Evolutionary conservation across 805 yeast genomes (phyloP), one percentile per base, ranked within the genome.

Genomic region (Wickerhamomyces chambardii): DNA sequence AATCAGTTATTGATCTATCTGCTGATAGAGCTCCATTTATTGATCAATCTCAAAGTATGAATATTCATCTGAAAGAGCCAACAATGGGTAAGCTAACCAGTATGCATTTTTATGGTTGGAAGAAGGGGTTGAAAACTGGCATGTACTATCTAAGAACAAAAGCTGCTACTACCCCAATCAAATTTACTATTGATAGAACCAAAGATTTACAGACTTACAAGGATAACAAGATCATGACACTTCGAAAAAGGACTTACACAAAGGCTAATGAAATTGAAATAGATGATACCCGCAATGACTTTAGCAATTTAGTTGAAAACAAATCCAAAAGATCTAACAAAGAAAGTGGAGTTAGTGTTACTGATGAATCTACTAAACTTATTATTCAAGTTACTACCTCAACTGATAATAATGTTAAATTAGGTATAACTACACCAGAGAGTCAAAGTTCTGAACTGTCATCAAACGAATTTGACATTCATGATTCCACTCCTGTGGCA

Each of bases 71-170:
- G 59, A 76, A 73, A 56, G 79, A 78, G 41, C 97, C 97, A 40
- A 87, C 97, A 3, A 84, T 86, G 90, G 95, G 95, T 51, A 92
- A 92, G 61, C 72, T 92, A 55, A 92, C 97, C 6, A 78, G 92
- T 45, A 92, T 92, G 97, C 98, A 92, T 61, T 92, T 92, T 70
- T 90, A 92, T 56, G 97, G 96, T 32, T 92, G 98, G 98, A 84
- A 84, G 68, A 86, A 84, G 68, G 98, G 98, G 41, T 73, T 92
- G 57, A 92, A 92, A 73, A 92, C 98, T 5, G 98, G 98, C 53
- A 90, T 92, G 94, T 92, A 92, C 70, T 92, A 92, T 63, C 68
- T 92, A 59, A 80, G 97, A 63, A 90, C 97, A 10, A 95, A 85
- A 70, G 96, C 97, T 41, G 98, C 98, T 16, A 75, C 95, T 30